Evolutionary conservation across 495 filamentous ascomycete species (phyloP).

Genomic region (Cercophora scortea): DNA sequence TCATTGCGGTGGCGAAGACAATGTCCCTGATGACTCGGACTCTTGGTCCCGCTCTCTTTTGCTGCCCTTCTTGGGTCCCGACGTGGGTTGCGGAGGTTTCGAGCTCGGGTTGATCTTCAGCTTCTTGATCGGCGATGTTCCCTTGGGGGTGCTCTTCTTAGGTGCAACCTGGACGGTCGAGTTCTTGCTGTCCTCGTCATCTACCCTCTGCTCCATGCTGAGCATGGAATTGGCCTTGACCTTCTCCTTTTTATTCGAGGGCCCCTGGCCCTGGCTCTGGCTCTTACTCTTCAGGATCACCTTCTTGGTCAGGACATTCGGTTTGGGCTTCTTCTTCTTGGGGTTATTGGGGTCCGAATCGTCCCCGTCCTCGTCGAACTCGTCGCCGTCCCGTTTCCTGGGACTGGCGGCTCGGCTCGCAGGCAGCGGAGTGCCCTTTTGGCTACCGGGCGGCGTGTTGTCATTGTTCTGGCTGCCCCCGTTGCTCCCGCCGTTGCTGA

Average conservation of each 20-base stretch:
- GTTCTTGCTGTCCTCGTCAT: slow-evolving; percentile 28
- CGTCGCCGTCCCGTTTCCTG: slow-evolving; percentile 42
- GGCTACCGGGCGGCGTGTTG: slow-evolving; percentile 48
- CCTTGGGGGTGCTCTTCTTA: slow-evolving; percentile 35
- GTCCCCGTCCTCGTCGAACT: slow-evolving; percentile 43
- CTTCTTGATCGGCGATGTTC: slow-evolving; percentile 38
- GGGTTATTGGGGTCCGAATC: slow-evolving; percentile 38
- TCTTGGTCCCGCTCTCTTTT: slow-evolving; percentile 36
- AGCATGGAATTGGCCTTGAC: slow-evolving; percentile 31
- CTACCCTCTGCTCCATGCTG: slow-evolving; percentile 32
- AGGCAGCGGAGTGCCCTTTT: slow-evolving; percentile 53
- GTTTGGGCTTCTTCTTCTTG: slow-evolving; percentile 46
- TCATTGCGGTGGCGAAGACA: slow-evolving; percentile 38
- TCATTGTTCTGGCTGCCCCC: slow-evolving; percentile 39
- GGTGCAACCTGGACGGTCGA: slow-evolving; percentile 34
- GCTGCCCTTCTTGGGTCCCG: slow-evolving; percentile 27
- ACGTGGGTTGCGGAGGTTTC: slow-evolving; percentile 30
- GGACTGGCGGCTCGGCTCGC: slow-evolving; percentile 38
- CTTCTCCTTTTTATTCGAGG: slow-evolving; percentile 38
- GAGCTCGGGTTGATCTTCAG: slow-evolving; percentile 26
- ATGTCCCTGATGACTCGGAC: slow-evolving; percentile 42
- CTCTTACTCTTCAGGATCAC: slow-evolving; percentile 41
- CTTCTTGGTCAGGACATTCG: slow-evolving; percentile 33
- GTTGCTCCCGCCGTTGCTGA: slow-evolving; percentile 42
- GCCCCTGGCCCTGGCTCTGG: neutral